Conservation (phyloP, 2,329 filamentous ascomycete genomes). For the Trichoderma sp. region DNA sequence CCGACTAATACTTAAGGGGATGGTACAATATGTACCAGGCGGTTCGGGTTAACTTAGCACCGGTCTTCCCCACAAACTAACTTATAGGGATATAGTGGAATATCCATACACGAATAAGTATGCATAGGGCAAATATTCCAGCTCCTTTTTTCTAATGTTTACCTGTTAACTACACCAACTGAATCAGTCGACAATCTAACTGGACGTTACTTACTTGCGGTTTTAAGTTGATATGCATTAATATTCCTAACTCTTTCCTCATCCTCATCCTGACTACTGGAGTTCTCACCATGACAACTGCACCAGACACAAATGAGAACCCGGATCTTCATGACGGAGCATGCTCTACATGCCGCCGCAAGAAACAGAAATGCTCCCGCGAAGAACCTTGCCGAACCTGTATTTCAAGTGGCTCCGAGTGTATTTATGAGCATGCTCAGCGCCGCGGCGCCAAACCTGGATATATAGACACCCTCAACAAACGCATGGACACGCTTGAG, state of each 20-base stretch:
- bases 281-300: neutral
- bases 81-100: neutral
- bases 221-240: neutral
- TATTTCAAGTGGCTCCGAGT: conserved; percentile 11
- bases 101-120: neutral
- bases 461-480: conserved; percentile 19
- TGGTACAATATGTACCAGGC: too few species aligned
- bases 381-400: conserved; percentile 19
- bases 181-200: neutral
- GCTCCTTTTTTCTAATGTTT: neutral
- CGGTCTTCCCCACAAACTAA: neutral
- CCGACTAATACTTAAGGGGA: too few species aligned
- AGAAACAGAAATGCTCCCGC: conserved; percentile 20
- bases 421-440: conserved; percentile 20
- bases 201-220: neutral
- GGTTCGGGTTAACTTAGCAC: neutral
- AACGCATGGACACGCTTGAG: conserved; percentile 21
- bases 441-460: conserved; percentile 19
- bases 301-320: neutral
- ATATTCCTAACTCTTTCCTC: neutral
- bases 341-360: conserved; percentile 19
- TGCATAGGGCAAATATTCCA: neutral
- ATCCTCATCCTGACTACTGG: neutral
- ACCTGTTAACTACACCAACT: neutral
- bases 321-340: conserved; percentile 15